phyloP scores from a whole-genome alignment of 2,329 filamentous ascomycete genomes.

The Aschersonia sp. region DNA sequence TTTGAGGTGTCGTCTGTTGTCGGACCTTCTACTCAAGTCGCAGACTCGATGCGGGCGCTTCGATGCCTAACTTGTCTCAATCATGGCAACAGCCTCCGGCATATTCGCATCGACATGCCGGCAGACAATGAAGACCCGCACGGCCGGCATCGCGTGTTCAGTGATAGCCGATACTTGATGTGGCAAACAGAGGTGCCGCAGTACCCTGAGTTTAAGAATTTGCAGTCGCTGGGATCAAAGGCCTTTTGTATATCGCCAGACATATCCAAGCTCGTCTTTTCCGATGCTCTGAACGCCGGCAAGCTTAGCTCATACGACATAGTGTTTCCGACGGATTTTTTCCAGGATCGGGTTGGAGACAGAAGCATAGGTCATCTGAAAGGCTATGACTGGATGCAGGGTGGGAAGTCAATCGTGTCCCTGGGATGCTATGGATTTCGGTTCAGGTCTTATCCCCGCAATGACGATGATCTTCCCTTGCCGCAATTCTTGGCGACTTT shows the following conservation, averaged over 20 bases:
- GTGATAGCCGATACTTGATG: background rate
- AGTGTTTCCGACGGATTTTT: constrained; percentile 16
- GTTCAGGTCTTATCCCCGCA: constrained; percentile 15
- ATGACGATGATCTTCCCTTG: constrained; percentile 15
- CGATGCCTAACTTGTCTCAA: constrained; percentile 13
- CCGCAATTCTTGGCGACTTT: constrained; percentile 20
- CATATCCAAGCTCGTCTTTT: constrained; percentile 11
- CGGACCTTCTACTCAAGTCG: constrained; percentile 9
- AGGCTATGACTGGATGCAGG: constrained; percentile 20
- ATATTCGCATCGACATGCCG: constrained; percentile 16
- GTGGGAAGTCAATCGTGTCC: constrained; percentile 16
- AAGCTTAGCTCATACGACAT: constrained; percentile 20
- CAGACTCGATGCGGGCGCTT: constrained; percentile 10
- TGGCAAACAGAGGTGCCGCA: background rate
- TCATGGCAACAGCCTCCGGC: constrained; percentile 11
- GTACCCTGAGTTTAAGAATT: constrained; percentile 10
- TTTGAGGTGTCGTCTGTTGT: constrained; percentile 6
- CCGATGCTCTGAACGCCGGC: constrained; percentile 10
- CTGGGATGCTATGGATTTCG: constrained; percentile 20
- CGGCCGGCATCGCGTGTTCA: constrained; percentile 1
- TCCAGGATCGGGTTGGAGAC: constrained; percentile 10
- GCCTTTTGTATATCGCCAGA: constrained; percentile 11
- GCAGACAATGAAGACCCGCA: constrained; percentile 10
- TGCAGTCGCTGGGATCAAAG: constrained; percentile 15
- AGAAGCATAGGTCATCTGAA: constrained; percentile 14